Conservation (phyloP, 495 filamentous ascomycete species). For the Talaromyces trachyspermus region DNA sequence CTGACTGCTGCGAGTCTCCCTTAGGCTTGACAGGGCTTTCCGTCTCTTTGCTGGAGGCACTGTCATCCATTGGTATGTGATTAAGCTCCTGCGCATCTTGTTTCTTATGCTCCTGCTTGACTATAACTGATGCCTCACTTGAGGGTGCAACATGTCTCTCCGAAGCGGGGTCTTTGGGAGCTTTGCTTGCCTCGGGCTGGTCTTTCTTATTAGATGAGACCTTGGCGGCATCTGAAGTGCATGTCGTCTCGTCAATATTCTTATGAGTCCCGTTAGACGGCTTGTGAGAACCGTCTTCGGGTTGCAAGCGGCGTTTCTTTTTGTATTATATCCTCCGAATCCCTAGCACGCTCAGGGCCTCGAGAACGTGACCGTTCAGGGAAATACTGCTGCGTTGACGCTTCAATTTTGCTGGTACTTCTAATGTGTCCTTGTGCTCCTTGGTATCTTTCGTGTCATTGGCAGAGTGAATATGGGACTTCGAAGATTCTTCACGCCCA, state of each 20-base stretch:
- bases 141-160: slow-evolving; percentile 1
- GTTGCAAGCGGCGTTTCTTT: slow-evolving; percentile 44
- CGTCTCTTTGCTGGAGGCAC: slow-evolving; percentile 13
- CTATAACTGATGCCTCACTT: slow-evolving; percentile 12
- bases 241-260: slow-evolving; percentile 20
- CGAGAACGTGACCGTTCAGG: slow-evolving; percentile 53
- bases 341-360: slow-evolving; percentile 24
- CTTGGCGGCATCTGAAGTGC: slow-evolving; percentile 17
- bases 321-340: slow-evolving; percentile 11
- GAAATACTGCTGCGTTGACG: slow-evolving; percentile 60
- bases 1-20: slow-evolving; percentile 34
- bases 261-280: slow-evolving; percentile 25
- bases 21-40: slow-evolving; percentile 13
- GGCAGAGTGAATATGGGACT: slow-evolving; percentile 24
- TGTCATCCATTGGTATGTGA: slow-evolving; percentile 23
- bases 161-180: slow-evolving; percentile 1
- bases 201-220: slow-evolving; percentile 19
- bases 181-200: slow-evolving; percentile 14
- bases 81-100: slow-evolving; percentile 18
- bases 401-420: slow-evolving; percentile 36
- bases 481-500: slow-evolving; percentile 29
- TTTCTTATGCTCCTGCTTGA: slow-evolving; percentile 29
- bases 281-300: slow-evolving; percentile 32
- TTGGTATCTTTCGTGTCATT: slow-evolving; percentile 38
- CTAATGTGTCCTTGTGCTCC: slow-evolving; percentile 17